Conservation (phyloP, 371 early-diverging fungal species). For the Circinella umbellata region DNA sequence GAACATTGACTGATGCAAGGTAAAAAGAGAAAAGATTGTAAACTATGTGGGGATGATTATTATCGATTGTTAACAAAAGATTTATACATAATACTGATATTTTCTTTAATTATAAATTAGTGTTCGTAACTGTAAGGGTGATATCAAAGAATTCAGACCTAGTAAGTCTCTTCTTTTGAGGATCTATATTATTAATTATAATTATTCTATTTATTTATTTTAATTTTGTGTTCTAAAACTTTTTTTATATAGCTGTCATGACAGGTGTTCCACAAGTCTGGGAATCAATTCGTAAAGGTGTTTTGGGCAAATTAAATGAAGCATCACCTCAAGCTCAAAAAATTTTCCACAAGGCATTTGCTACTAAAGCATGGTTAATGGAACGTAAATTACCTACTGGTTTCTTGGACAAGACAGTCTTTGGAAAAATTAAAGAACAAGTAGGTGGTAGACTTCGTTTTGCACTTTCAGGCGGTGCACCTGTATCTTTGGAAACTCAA, state of each 20-base stretch:
- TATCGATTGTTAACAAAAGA: no score
- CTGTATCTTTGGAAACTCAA: constrained; percentile 73
- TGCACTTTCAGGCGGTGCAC: constrained; percentile 85
- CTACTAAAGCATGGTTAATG: constrained; percentile 60
- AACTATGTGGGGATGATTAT: no score
- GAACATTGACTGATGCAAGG: constrained; percentile 74
- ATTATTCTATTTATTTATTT: no score
- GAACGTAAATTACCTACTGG: constrained; percentile 55
- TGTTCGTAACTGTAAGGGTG: constrained; percentile 87
- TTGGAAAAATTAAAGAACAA: constrained; percentile 70
- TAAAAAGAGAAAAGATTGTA: no score
- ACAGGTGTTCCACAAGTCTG: constrained; percentile 87
- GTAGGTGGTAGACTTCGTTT: constrained; percentile 79
- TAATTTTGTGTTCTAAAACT: no score
- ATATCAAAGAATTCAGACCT: constrained; percentile 73
- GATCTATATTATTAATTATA: no score
- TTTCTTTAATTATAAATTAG: constrained; percentile 52
- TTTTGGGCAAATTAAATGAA: constrained; percentile 56
- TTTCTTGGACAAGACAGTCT: constrained; percentile 73
- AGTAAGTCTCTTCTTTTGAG: constrained; percentile 17
- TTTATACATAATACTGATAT: no score
- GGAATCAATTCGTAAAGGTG: constrained; percentile 82
- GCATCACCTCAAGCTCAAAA: constrained; percentile 24
- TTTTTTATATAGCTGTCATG: constrained; percentile 57
- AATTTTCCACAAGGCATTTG: constrained; percentile 61